A percentile compares a stretch with the other conserved stretches of the same genome.
Conservation (phyloP, 768 basidiomycete species). For the Sporobolomyces pararoseus region DNA sequence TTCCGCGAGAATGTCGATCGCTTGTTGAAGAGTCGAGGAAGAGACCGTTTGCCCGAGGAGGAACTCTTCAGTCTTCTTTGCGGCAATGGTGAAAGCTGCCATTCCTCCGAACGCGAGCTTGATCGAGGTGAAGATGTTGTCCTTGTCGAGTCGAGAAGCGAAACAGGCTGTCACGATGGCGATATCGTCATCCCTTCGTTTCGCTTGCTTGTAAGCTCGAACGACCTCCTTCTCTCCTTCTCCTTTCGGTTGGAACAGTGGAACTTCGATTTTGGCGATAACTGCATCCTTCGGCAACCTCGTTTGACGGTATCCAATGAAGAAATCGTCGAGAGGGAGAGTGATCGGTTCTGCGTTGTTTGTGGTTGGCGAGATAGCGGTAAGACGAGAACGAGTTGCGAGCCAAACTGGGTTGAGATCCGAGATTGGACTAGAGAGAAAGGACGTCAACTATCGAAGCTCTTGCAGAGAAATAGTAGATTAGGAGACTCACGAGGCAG, state of each 20-base stretch:
- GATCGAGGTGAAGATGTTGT: conserved; percentile 17
- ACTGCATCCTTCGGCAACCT: conserved; percentile 38
- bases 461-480: too few species aligned
- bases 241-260: conserved; percentile 12
- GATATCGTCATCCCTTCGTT: conserved; percentile 46
- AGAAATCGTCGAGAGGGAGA: conserved; percentile 35
- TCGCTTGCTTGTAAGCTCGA: conserved; percentile 45
- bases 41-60: conserved; percentile 38
- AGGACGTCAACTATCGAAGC: too few species aligned
- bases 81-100: conserved; percentile 43
- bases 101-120: conserved; percentile 45
- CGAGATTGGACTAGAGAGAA: conserved; percentile 13
- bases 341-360: conserved; percentile 19
- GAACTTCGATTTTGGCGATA: conserved; percentile 40
- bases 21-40: conserved; percentile 35
- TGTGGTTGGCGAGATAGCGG: conserved; percentile 13
- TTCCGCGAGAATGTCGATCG: conserved; percentile 36
- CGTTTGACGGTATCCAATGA: conserved; percentile 45
- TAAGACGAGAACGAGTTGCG: conserved; percentile 33
- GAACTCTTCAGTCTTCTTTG: conserved; percentile 35
- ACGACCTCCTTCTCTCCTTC: conserved; percentile 29
- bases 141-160: conserved; percentile 12
- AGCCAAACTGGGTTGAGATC: conserved; percentile 47
- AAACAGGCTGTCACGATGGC: conserved; percentile 44
- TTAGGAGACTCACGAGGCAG: conserved; percentile 34